Conservation (phyloP, 1,284 basidiomycete genomes). For the Cutaneotrichosporon cutaneum region DNA sequence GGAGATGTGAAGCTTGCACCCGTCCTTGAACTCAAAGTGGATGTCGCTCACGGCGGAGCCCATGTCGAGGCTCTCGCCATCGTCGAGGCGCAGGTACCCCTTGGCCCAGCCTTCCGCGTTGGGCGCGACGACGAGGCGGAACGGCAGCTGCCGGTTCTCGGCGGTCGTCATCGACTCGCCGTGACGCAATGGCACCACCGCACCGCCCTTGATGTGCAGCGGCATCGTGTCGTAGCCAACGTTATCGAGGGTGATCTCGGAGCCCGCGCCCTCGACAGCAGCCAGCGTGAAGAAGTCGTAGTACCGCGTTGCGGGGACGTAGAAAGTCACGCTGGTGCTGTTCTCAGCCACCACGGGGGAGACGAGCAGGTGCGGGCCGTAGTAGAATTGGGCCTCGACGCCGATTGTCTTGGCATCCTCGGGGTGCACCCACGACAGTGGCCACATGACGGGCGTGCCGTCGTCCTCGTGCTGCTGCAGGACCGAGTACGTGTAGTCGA, state of each 20-base stretch:
- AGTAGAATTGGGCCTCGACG: constrained; percentile 68
- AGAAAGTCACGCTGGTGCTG: constrained; percentile 57
- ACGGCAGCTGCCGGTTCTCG: constrained; percentile 61
- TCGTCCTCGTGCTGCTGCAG: constrained; percentile 60
- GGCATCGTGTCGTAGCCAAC: constrained; percentile 62
- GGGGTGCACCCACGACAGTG: constrained; percentile 70
- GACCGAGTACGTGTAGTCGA: constrained; percentile 71
- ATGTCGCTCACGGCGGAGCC: constrained; percentile 54
- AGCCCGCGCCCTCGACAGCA: constrained; percentile 50
- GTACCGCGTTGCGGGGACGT: constrained; percentile 56
- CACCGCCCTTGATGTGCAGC: constrained; percentile 64
- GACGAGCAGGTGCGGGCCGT: constrained; percentile 67
- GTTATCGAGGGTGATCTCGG: constrained; percentile 21
- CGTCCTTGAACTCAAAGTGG: constrained; percentile 53
- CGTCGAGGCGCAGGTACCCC: constrained; percentile 64
- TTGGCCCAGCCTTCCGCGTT: constrained; percentile 56
- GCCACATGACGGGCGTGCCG: constrained; percentile 61
- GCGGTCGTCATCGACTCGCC: constrained; percentile 61
- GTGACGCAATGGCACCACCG: constrained; percentile 61
- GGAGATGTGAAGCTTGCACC: constrained; percentile 55
- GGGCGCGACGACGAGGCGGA: constrained; percentile 61
- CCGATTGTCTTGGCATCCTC: constrained; percentile 64
- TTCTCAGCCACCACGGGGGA: constrained; percentile 70
- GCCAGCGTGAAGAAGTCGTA: constrained; percentile 75
- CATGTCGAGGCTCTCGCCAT: constrained; percentile 58